These are phyloP conservation scores for Fusarium palustre DNA, from an alignment of 2,329 filamentous ascomycete species.

Conservation along the genomic window DNA sequence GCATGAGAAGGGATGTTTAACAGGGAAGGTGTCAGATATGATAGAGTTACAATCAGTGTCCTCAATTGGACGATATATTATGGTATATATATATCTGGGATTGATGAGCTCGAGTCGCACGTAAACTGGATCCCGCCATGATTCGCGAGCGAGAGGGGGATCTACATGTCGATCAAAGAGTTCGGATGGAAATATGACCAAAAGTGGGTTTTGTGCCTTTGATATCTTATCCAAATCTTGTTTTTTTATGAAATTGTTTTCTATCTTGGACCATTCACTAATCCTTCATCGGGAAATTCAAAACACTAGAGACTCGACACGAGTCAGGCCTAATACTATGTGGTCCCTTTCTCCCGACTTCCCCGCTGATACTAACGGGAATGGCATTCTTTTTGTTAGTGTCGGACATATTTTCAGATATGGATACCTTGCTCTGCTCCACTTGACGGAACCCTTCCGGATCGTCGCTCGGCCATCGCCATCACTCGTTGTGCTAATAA, in stretches of 20 bases:
- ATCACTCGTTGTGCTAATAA: neutral
- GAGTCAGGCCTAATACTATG: neutral
- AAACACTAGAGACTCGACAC: neutral
- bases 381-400: neutral
- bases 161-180: constrained; percentile 3
- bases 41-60: neutral
- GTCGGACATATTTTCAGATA: neutral
- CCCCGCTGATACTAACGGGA: neutral
- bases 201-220: neutral
- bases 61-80: neutral
- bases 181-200: neutral
- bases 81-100: neutral
- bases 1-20: neutral
- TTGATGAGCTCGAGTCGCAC: neutral
- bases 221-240: neutral
- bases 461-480: neutral
- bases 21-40: neutral
- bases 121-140: neutral
- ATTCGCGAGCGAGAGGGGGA: constrained; percentile 1
- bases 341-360: neutral
- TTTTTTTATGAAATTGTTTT: neutral
- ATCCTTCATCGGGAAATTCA: neutral
- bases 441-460: constrained; percentile 7
- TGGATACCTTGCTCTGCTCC: constrained; percentile 5
- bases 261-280: neutral